Evolutionary conservation across 1,139 yeast species (phyloP).

Genomic region (Yamadazyma mexicana): DNA sequence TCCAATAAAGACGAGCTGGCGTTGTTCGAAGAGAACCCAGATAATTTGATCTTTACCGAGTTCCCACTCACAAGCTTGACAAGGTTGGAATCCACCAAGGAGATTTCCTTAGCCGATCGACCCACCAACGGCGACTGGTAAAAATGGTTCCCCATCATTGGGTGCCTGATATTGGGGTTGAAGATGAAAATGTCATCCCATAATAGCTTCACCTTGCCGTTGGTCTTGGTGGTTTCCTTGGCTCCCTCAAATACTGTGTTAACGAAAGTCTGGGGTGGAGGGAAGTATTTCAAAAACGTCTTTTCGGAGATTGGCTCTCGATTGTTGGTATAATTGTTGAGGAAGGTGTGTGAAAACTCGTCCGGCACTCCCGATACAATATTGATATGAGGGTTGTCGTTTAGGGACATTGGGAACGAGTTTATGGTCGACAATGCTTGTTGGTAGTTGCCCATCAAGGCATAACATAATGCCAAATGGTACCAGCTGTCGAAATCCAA

Average conservation of each 20-base stretch:
- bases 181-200: conserved; percentile 36
- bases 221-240: conserved; percentile 4
- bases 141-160: conserved; percentile 35
- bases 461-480: conserved; percentile 33
- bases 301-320: conserved; percentile 34
- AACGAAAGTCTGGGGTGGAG: conserved; percentile 22
- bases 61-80: conserved; percentile 31
- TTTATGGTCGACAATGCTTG: conserved; percentile 37
- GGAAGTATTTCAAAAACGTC: conserved; percentile 33
- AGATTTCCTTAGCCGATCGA: conserved; percentile 33
- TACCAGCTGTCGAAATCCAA: conserved; percentile 47
- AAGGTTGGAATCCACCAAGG: conserved; percentile 37
- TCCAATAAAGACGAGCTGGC: conserved; percentile 32
- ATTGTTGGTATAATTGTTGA: conserved; percentile 20
- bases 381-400: conserved; percentile 18
- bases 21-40: conserved; percentile 35
- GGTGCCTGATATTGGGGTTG: conserved; percentile 35
- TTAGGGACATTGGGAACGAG: conserved; percentile 29
- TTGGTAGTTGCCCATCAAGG: conserved; percentile 28
- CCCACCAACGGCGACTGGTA: conserved; percentile 38
- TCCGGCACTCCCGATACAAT: conserved; percentile 33
- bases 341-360: conserved; percentile 27
- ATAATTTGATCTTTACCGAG: conserved; percentile 26
- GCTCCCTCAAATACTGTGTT: conserved; percentile 4
- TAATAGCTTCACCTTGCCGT: conserved; percentile 29